Percentiles rank a stretch among this genome's conserved stretches.
Evolutionary conservation across 805 yeast species (phyloP).

Genomic region (Yarrowia sp.): DNA sequence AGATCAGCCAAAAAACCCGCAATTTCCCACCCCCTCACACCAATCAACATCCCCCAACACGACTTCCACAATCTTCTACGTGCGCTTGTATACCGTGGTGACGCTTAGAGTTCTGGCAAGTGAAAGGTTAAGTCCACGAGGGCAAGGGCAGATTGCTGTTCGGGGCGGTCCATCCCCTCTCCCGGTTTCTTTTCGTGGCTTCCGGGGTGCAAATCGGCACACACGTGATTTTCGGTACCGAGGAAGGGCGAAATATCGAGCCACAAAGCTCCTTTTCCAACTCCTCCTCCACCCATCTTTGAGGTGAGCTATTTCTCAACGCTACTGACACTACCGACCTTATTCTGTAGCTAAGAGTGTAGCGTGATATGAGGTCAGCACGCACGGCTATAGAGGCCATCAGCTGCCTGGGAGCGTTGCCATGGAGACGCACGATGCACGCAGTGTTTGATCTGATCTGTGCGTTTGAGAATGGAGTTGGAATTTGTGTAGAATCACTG

Average conservation of each 20-base stretch:
- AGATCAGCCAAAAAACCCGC: too few species aligned
- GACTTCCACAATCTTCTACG: conserved; percentile 36
- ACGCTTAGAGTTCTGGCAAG: conserved; percentile 25
- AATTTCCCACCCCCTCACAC: not conserved
- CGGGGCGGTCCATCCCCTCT: not conserved
- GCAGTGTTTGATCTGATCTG: not conserved
- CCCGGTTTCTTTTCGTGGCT: conserved; percentile 37
- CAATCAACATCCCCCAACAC: not conserved
- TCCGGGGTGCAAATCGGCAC: conserved; percentile 11
- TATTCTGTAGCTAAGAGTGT: conserved; percentile 21
- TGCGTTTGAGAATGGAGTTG: too few species aligned
- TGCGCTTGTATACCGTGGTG: conserved; percentile 29
- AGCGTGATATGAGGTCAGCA: conserved; percentile 14
- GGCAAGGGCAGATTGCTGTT: conserved; percentile 20
- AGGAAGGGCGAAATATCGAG: not conserved
- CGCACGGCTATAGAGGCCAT: conserved; percentile 15
- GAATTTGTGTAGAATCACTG: too few species aligned
- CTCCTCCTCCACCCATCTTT: too few species aligned
- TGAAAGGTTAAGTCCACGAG: conserved; percentile 16
- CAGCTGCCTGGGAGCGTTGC: conserved; percentile 11
- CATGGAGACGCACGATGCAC: not conserved
- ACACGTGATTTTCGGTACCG: conserved; percentile 13
- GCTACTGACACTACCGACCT: conserved; percentile 9
- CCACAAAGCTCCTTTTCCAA: too few species aligned
- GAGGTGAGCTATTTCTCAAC: conserved; percentile 22